phyloP scores from a whole-genome alignment of 169 alveolate species.

The Sarcocystis neurona region DNA sequence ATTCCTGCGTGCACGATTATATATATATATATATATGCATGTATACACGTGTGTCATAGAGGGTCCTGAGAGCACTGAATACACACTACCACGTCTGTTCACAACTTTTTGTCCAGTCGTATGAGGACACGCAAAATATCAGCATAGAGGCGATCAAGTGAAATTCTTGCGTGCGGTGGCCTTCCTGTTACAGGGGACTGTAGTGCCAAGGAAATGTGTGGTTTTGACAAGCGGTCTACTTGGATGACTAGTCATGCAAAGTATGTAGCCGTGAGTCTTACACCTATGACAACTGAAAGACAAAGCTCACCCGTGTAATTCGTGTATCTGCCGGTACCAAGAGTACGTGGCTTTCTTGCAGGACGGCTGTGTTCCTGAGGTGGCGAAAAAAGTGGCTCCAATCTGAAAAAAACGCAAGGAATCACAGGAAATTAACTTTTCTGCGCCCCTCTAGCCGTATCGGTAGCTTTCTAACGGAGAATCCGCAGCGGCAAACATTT shows the following conservation, averaged over 20 bases:
- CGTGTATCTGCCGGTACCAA: conserved; percentile 20
- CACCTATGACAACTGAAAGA: too few relatives aligned
- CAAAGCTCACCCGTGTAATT: conserved; percentile 6
- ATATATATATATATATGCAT: too few relatives aligned
- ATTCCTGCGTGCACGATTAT: background rate
- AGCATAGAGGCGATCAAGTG: background rate
- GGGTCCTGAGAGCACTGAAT: too few relatives aligned
- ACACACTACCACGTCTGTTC: background rate
- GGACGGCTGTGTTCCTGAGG: background rate
- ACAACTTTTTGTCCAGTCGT: background rate
- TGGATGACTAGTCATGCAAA: background rate
- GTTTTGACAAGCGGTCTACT: background rate
- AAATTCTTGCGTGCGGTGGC: background rate
- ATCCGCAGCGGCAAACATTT: too few relatives aligned
- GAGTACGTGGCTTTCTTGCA: background rate
- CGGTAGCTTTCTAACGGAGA: too few relatives aligned
- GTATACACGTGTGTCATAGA: too few relatives aligned
- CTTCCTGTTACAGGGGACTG: background rate
- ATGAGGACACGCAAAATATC: background rate
- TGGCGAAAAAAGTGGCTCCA: conserved; percentile 3
- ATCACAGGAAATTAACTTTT: too few relatives aligned
- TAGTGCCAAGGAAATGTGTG: background rate
- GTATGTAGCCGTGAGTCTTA: background rate
- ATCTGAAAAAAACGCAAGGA: background rate
- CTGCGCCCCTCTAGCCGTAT: too few relatives aligned